These are phyloP conservation scores for Trichoderma brevicompactum DNA, from an alignment of 2,329 filamentous ascomycete genomes.

Conservation along the genomic window DNA sequence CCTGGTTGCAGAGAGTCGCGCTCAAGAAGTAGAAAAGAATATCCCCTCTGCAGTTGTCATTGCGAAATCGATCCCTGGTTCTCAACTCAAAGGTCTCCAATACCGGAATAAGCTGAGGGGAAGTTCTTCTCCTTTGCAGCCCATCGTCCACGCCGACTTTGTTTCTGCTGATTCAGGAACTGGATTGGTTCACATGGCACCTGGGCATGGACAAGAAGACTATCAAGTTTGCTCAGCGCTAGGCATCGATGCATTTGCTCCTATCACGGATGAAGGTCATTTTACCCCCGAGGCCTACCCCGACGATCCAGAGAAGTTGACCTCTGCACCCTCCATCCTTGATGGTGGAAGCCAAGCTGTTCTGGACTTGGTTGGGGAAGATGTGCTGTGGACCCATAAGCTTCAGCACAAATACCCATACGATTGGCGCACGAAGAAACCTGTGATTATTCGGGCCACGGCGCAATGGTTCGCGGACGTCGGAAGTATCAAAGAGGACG, in stretches of 20 bases:
- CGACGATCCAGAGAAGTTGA: slow-evolving; percentile 66
- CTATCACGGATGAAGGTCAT: slow-evolving; percentile 77
- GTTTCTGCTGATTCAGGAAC: slow-evolving; percentile 90
- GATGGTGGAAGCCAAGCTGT: slow-evolving; percentile 71
- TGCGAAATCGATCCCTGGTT: slow-evolving; percentile 63
- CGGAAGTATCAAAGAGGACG: slow-evolving; percentile 74
- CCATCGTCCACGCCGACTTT: slow-evolving; percentile 82
- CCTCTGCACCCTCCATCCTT: slow-evolving; percentile 70
- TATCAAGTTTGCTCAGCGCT: slow-evolving; percentile 78
- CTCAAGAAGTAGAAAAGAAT: slow-evolving; percentile 60
- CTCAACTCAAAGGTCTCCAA: slow-evolving; percentile 64
- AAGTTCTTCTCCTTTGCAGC: slow-evolving; percentile 59
- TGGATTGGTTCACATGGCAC: slow-evolving; percentile 91
- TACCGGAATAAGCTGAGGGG: slow-evolving; percentile 75
- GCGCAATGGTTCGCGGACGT: slow-evolving; percentile 99
- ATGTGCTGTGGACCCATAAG: slow-evolving; percentile 70
- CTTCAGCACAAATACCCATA: slow-evolving; percentile 95
- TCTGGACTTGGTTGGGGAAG: slow-evolving; percentile 66
- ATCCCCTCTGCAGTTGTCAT: slow-evolving; percentile 60
- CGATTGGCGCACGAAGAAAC: slow-evolving; percentile 94
- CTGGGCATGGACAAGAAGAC: slow-evolving; percentile 95
- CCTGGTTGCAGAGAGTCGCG: slow-evolving; percentile 71
- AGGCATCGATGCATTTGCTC: slow-evolving; percentile 76
- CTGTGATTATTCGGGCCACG: slow-evolving; percentile 88
- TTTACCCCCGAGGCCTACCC: slow-evolving; percentile 84